Evolutionary conservation across 805 yeast genomes (phyloP).

Genomic region (Saturnispora sanitii): DNA sequence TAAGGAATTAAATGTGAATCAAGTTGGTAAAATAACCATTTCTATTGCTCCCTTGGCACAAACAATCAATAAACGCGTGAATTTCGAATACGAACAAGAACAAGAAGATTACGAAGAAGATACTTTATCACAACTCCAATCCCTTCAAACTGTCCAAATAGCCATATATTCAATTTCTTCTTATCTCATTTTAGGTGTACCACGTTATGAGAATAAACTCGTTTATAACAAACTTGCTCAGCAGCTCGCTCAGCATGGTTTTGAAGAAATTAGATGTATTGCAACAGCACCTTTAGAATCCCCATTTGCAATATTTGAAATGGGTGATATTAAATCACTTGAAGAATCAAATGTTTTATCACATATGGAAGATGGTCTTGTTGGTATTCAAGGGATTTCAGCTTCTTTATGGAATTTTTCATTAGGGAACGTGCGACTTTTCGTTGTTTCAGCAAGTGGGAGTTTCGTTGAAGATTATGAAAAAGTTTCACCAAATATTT

Average conservation of each 20-base stretch:
- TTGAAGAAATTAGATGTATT: not conserved
- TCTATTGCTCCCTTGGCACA: too few species aligned
- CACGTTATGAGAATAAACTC: conserved; percentile 17
- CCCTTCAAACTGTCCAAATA: too few species aligned
- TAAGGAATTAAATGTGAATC: too few species aligned
- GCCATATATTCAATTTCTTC: not conserved
- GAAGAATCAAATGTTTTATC: too few species aligned
- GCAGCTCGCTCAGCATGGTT: not conserved
- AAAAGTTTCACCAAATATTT: not conserved
- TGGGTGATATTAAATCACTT: not conserved
- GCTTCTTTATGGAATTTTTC: conserved; percentile 2
- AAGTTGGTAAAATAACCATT: too few species aligned
- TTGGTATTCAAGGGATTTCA: conserved; percentile 1
- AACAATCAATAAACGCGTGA: too few species aligned
- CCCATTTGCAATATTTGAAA: not conserved
- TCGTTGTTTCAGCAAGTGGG: not conserved
- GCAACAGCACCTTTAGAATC: conserved; percentile 1
- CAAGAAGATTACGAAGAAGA: not conserved
- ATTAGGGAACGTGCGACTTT: not conserved
- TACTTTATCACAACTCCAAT: too few species aligned
- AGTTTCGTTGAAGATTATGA: conserved; percentile 5
- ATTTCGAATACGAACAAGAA: not conserved
- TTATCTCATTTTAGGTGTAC: conserved; percentile 15
- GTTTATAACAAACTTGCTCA: conserved; percentile 20
- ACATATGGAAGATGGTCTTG: too few species aligned